These are phyloP conservation scores for Tephrocybe sp. DNA, from an alignment of 768 basidiomycete genomes.

Conservation along the genomic window DNA sequence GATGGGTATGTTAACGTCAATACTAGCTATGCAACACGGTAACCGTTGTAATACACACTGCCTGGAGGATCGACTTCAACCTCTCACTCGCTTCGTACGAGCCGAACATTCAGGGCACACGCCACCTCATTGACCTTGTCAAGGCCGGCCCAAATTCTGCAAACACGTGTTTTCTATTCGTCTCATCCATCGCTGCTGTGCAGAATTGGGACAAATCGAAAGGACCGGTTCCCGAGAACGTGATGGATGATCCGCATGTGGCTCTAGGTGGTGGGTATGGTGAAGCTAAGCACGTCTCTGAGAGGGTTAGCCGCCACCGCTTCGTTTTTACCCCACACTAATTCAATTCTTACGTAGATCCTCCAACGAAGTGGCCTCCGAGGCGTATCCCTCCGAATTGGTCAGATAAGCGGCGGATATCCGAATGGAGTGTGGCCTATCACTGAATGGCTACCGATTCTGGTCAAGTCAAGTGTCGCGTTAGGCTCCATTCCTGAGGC, in stretches of 20 bases:
- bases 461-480: conserved; percentile 30
- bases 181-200: conserved; percentile 29
- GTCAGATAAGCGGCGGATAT: conserved; percentile 31
- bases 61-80: conserved; percentile 42
- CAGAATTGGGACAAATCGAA: conserved; percentile 15
- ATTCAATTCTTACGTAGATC: conserved; percentile 19
- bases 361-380: conserved; percentile 26
- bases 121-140: conserved; percentile 29
- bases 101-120: conserved; percentile 28
- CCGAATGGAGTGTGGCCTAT: conserved; percentile 36
- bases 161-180: conserved; percentile 26
- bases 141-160: conserved; percentile 16
- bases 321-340: not conserved
- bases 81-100: conserved; percentile 34
- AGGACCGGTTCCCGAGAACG: conserved; percentile 31
- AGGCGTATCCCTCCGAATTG: conserved; percentile 30
- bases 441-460: conserved; percentile 37
- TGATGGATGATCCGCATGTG: conserved; percentile 21
- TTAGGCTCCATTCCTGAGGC: conserved; percentile 26
- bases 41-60: conserved; percentile 30
- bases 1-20: not conserved
- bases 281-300: conserved; percentile 32
- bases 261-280: conserved; percentile 28
- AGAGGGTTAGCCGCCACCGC: conserved; percentile 23
- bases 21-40: conserved; percentile 24